Conservation (phyloP, 345 rosid genomes). For the Clarkia xantiana region DNA sequence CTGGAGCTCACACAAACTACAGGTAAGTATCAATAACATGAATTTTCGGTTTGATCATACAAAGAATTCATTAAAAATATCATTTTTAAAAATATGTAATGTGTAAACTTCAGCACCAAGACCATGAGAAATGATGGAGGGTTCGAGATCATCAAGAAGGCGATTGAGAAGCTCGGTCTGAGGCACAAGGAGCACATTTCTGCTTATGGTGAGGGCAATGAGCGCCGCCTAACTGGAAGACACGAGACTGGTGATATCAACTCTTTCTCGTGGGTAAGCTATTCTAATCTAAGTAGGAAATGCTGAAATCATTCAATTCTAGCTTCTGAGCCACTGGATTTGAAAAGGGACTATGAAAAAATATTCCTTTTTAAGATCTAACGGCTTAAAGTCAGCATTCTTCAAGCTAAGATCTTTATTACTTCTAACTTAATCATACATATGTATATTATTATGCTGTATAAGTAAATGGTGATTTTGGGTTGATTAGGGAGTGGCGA, state of each 20-base stretch:
- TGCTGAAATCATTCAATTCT: too few relatives aligned
- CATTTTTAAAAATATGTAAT: background rate
- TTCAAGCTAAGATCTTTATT: background rate
- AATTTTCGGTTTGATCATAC: background rate
- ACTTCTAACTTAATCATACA: background rate
- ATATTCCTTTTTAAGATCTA: background rate
- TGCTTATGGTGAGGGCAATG: slow-evolving; percentile 28
- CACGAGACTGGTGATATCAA: slow-evolving; percentile 29
- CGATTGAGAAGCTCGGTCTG: slow-evolving; percentile 20
- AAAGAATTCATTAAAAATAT: background rate
- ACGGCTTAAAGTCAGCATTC: too few relatives aligned
- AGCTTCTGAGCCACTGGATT: too few relatives aligned
- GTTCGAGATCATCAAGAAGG: slow-evolving; percentile 15
- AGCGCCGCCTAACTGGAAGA: slow-evolving; percentile 20
- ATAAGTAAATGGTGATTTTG: background rate
- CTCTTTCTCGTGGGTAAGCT: slow-evolving; percentile 18
- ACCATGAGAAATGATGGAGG: slow-evolving; percentile 31
- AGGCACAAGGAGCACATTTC: slow-evolving; percentile 25
- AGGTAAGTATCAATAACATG: slow-evolving; percentile 8
- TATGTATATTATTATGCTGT: too few relatives aligned
- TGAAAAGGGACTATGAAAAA: too few relatives aligned
- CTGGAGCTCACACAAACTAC: slow-evolving; percentile 30
- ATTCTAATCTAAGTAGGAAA: too few relatives aligned
- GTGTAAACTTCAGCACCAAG: slow-evolving; percentile 15
- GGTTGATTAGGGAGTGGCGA: slow-evolving; percentile 19